Percentiles rank a stretch among this genome's conserved stretches.
These are phyloP conservation scores for Amanita fuliginea DNA, from an alignment of 768 basidiomycete species.

Conservation along the genomic window DNA sequence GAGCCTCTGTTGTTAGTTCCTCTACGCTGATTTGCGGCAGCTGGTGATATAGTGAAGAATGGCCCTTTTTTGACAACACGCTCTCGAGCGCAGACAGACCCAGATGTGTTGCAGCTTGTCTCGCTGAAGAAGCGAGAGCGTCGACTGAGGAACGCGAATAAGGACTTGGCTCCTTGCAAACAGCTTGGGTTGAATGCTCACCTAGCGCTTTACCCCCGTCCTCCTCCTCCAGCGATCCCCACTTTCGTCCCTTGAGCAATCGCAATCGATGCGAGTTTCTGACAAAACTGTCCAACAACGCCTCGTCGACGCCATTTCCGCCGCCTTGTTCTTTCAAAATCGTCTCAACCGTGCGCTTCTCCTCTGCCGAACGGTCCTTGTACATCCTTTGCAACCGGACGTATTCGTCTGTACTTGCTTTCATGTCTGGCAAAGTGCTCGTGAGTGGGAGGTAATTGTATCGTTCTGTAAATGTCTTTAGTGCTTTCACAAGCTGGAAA, in stretches of 20 bases:
- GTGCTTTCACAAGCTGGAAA: constrained; percentile 66
- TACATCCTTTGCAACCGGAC: constrained; percentile 81
- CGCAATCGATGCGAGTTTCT: constrained; percentile 72
- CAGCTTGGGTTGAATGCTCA: constrained; percentile 15
- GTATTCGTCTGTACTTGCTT: constrained; percentile 76
- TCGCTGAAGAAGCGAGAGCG: constrained; percentile 30
- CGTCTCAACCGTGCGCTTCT: constrained; percentile 46
- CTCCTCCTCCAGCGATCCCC: constrained; percentile 39
- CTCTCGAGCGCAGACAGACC: constrained; percentile 44
- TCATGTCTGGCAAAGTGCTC: constrained; percentile 91
- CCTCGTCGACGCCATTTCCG: constrained; percentile 30
- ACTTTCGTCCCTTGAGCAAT: constrained; percentile 51
- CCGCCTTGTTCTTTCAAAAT: constrained; percentile 15
- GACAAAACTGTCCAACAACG: constrained; percentile 58
- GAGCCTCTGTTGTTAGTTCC: constrained; percentile 39
- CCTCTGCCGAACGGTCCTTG: constrained; percentile 62
- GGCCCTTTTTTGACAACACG: constrained; percentile 1
- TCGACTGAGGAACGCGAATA: constrained; percentile 21
- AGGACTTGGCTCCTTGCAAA: background rate
- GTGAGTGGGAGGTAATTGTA: constrained; percentile 71
- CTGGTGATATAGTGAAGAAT: constrained; percentile 19
- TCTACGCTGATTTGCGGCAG: constrained; percentile 23
- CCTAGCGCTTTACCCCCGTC: constrained; percentile 35
- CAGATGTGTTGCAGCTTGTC: constrained; percentile 59
- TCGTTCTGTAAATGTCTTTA: constrained; percentile 49